Evolutionary conservation across 2,329 filamentous ascomycete genomes (phyloP), one percentile per base, ranked within the genome.

Genomic region (Alternaria tenuissima): DNA sequence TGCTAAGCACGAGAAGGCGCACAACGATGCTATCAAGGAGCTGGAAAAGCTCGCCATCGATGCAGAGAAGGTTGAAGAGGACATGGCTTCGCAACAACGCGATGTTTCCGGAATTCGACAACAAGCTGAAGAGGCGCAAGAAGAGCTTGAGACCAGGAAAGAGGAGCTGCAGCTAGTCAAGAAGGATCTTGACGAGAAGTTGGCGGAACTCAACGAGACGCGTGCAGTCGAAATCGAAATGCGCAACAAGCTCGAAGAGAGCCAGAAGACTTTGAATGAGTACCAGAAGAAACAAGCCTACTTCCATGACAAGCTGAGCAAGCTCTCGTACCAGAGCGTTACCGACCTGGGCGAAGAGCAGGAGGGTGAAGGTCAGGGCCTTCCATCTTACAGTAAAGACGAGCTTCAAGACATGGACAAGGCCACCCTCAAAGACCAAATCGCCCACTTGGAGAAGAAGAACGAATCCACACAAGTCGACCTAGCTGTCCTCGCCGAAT

Each of bases 231-330:
- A 99, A 78, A 97, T 99, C 62, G 95, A 99, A 79, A 97, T 98
- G 93, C 91, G 92, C 64, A 98, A 98, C 80, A 96, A 96, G 81
- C 89, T 99, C 1, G 95, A 98, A 74, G 94, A 98, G 75, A 95
- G 94, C 77, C 91, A 97, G 67, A 99, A 99, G 81, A 87, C 90
- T 9, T 85, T 98, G 14, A 80, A 82, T 0, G 94, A 98, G 74
- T 97, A 96, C 78, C 89, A 96, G 77, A 94, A 92, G 79, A 89
- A 91, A 61, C 85, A 91, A 41, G 86, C 85, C 38, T 92, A 97
- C 81, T 98, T 94, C 93, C 84, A 93, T 55, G 92, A 97, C 61
- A 97, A 98, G 81, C 83, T 96, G 8, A 85, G 86, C 53, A 98
- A 97, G 81, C 86, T 99, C 26, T 81, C 85, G 3, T 82, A 98